These are phyloP conservation scores for Strobilomyces echinocephalus DNA, from an alignment of 768 basidiomycete genomes.

Conservation along the genomic window DNA sequence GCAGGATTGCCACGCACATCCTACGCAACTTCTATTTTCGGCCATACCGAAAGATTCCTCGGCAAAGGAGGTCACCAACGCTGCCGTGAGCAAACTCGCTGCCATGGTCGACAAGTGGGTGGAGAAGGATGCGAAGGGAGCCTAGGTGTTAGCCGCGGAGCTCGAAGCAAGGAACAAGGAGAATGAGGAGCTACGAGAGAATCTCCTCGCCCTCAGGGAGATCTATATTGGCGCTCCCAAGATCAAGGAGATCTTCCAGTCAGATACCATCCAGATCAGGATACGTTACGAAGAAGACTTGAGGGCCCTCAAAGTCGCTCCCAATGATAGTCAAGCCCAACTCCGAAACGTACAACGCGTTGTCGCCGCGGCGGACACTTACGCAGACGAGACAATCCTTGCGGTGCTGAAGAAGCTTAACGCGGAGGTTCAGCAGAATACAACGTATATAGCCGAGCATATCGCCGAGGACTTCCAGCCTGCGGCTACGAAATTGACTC, in stretches of 20 bases:
- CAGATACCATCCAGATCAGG: conserved; percentile 5
- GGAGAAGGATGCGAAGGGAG: conserved; percentile 2
- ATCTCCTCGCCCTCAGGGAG: conserved; percentile 2
- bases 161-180: background rate
- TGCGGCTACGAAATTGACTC: background rate
- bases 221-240: conserved; percentile 5
- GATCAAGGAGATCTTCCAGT: conserved; percentile 11
- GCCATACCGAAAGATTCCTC: background rate
- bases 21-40: no score
- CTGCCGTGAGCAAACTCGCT: conserved; percentile 5
- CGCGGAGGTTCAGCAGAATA: conserved; percentile 10
- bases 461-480: background rate
- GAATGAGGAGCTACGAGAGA: conserved; percentile 3
- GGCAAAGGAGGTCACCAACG: background rate
- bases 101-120: conserved; percentile 8
- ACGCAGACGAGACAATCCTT: conserved; percentile 4
- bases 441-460: conserved; percentile 6
- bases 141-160: background rate
- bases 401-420: background rate
- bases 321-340: conserved; percentile 1
- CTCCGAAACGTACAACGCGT: conserved; percentile 4
- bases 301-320: background rate
- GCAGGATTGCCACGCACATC: no score
- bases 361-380: conserved; percentile 1
- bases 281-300: conserved; percentile 1